Percentiles rank a stretch among this genome's conserved stretches.
phyloP scores from a whole-genome alignment of 768 basidiomycete genomes.

The Boletus sp. region DNA sequence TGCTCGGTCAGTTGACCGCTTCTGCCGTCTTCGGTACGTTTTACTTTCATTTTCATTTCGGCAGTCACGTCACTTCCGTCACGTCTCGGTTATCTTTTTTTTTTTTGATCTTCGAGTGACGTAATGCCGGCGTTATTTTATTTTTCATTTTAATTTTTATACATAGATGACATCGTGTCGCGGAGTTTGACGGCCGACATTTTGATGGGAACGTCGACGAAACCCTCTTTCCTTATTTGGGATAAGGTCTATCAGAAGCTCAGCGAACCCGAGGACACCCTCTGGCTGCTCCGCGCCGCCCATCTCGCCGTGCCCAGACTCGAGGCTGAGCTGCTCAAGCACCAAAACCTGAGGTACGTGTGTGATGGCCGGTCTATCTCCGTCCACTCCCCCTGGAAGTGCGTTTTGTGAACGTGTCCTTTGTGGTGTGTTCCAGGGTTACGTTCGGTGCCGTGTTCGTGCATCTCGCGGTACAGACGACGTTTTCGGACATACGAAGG shows the following conservation, averaged over 20 bases:
- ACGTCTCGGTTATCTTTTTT: neutral
- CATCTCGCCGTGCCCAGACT: slow-evolving; percentile 49
- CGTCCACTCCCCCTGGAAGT: no score
- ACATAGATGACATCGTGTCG: slow-evolving; percentile 44
- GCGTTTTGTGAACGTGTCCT: neutral
- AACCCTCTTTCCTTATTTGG: slow-evolving; percentile 84
- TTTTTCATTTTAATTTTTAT: neutral
- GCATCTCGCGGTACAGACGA: slow-evolving; percentile 62
- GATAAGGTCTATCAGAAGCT: slow-evolving; percentile 84
- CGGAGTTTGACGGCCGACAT: slow-evolving; percentile 47
- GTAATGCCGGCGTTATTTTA: neutral
- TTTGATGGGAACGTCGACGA: slow-evolving; percentile 48
- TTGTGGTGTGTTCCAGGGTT: slow-evolving; percentile 34
- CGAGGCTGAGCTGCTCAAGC: slow-evolving; percentile 48
- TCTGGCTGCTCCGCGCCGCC: slow-evolving; percentile 71
- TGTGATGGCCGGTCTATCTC: neutral
- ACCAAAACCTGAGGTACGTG: slow-evolving; percentile 46
- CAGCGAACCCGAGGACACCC: slow-evolving; percentile 55
- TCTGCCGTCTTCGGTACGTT: slow-evolving; percentile 53
- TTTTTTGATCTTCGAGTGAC: neutral
- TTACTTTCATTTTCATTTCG: neutral
- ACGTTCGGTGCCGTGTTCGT: slow-evolving; percentile 66
- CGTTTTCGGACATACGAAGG: slow-evolving; percentile 52
- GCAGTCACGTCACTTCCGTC: neutral
- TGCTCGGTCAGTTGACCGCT: slow-evolving; percentile 58